Base-by-base conservation (phyloP, 768 basidiomycete genomes). In the Piloderma croceum region DNA sequence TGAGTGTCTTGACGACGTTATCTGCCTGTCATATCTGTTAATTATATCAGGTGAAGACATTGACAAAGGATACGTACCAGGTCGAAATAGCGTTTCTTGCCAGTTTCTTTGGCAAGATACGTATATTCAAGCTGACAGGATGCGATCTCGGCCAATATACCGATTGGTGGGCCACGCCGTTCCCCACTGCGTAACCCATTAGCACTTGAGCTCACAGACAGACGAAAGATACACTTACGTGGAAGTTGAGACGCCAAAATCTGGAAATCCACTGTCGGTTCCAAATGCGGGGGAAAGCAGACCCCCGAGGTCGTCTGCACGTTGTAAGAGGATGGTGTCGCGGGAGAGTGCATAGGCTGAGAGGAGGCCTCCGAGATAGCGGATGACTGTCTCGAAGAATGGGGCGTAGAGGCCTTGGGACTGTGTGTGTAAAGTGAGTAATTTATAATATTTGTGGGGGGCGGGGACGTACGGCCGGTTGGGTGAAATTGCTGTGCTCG, bases 321-420 rank as follows among this genome's bases (percentile, higher is more conserved):
- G 76, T 13, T 68, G 58, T 25, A 90, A 71, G 39, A 87, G 70
- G 3, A 83, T 52, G 2, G 62, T 52, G 40, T 91, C 74, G 12
- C 68, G 65, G 1, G 85, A 79, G 2, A 96, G 65, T 4, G 90
- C 81, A 52, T 91, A 83, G 0, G 86, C 89, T 3, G 85, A 85
- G 5, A 93, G 71, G 1, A 93, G 67, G 5, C 92, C 93, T 3
- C 91, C 92, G 2, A 97, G 76, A 51, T 93, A 86, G 23, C 92
- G 79, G 45, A 96, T 96, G 31, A 85, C 77, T 0, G 90, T 93
- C 65, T 93, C 87, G 45, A 88, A 89, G 57, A 81, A 85, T 2
- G 81, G 80, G 0, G 57, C 65, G 47, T 58, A 60, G 49, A 59
- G 49, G 42, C 36, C 38, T 66, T 61, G 31, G 12, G 27, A 33